Conservation (phyloP, 495 filamentous ascomycete genomes). For the Trypethelium eluteriae region DNA sequence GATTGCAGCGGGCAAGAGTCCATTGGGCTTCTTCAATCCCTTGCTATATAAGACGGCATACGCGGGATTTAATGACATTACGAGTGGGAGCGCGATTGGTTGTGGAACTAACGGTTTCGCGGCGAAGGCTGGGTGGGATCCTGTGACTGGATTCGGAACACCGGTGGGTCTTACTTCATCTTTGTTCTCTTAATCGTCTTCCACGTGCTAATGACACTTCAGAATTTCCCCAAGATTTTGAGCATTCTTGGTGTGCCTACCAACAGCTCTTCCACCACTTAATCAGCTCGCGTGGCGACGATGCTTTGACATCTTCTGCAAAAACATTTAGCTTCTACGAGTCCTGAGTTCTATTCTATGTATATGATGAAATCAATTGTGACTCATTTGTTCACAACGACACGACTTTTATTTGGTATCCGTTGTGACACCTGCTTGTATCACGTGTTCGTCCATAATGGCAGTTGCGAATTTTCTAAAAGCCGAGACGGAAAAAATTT, state of each 20-base stretch:
- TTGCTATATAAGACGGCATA: conserved; percentile 34
- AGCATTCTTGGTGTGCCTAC: neutral
- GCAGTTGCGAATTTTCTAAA: too few species aligned
- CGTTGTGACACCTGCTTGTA: too few species aligned
- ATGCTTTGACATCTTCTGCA: too few species aligned
- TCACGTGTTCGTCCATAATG: too few species aligned
- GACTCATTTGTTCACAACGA: too few species aligned
- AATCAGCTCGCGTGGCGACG: neutral
- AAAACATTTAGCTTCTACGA: neutral
- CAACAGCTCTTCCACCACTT: neutral
- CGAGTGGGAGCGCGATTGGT: conserved; percentile 27
- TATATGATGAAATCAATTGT: neutral
- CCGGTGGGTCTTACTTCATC: conserved; percentile 14
- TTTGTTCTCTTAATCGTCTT: too few species aligned
- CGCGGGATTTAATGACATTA: conserved; percentile 34
- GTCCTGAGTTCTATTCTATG: neutral
- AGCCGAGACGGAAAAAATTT: too few species aligned
- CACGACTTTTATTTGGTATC: too few species aligned
- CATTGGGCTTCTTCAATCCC: conserved; percentile 39
- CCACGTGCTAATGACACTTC: neutral
- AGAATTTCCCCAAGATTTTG: conserved; percentile 11
- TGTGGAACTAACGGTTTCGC: conserved; percentile 33
- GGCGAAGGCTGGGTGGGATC: conserved; percentile 33
- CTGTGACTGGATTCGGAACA: conserved; percentile 34
- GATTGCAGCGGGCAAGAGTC: conserved; percentile 28